Conservation (phyloP, 2,329 filamentous ascomycete species). For the Diatrype stigma region DNA sequence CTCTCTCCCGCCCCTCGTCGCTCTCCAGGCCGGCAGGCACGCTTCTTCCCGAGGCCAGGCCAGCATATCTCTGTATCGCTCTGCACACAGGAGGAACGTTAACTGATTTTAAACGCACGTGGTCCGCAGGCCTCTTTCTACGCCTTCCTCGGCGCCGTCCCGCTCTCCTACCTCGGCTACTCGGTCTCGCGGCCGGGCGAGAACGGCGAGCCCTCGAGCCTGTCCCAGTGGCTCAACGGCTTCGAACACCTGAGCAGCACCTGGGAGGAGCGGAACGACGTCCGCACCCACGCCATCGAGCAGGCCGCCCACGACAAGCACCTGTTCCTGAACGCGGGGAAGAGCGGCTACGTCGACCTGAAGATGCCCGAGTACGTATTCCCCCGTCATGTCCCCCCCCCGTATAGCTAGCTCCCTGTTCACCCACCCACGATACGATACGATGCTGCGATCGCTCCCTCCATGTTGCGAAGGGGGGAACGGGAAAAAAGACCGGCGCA, state of each 20-base stretch:
- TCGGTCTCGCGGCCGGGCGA: slow-evolving; percentile 42
- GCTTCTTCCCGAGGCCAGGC: not conserved
- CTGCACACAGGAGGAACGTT: not conserved
- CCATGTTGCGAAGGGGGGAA: no score
- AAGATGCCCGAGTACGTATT: slow-evolving; percentile 54
- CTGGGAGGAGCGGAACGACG: slow-evolving; percentile 49
- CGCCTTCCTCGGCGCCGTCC: slow-evolving; percentile 40
- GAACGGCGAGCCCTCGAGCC: slow-evolving; percentile 45
- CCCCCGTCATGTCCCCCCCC: not conserved
- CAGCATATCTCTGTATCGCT: not conserved
- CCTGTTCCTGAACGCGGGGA: slow-evolving; percentile 44
- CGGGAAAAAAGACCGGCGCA: no score
- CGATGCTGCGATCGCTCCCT: no score
- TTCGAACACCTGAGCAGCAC: slow-evolving; percentile 43
- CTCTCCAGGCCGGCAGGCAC: no score
- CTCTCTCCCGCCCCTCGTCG: not conserved
- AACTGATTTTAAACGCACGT: no score
- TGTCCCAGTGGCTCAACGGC: slow-evolving; percentile 43
- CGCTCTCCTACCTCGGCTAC: slow-evolving; percentile 43
- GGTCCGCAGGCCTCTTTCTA: slow-evolving; percentile 47
- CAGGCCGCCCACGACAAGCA: slow-evolving; percentile 56
- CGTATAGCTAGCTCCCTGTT: no score
- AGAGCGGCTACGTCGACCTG: slow-evolving; percentile 46
- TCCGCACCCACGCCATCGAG: slow-evolving; percentile 48
- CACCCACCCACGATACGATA: no score